phyloP scores from a whole-genome alignment of 2,329 filamentous ascomycete species.

The Neonectria faginata region DNA sequence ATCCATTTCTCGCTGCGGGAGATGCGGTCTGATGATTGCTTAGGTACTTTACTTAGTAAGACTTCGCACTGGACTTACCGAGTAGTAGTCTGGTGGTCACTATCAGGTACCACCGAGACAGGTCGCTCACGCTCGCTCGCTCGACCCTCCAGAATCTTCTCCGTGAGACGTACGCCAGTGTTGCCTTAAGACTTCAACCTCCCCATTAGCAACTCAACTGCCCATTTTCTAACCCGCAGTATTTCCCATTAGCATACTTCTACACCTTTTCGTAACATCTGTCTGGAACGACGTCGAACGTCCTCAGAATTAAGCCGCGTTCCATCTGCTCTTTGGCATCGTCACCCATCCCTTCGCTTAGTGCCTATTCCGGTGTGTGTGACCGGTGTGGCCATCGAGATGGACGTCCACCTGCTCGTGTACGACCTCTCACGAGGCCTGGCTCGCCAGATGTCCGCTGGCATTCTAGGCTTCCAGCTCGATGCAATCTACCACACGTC shows the following conservation, averaged over 20 bases:
- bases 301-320: neutral
- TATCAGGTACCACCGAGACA: neutral
- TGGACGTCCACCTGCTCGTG: conserved; percentile 82
- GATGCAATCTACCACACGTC: conserved; percentile 97
- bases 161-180: conserved; percentile 39
- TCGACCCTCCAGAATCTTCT: conserved; percentile 42
- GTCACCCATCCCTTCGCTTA: conserved; percentile 7
- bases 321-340: neutral
- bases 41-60: too few relatives aligned
- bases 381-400: conserved; percentile 49
- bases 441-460: conserved; percentile 66
- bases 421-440: conserved; percentile 80
- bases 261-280: neutral
- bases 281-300: neutral
- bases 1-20: neutral
- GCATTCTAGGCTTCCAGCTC: conserved; percentile 70
- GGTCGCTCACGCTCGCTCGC: conserved; percentile 9
- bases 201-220: conserved; percentile 6
- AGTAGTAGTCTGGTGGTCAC: too few relatives aligned
- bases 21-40: neutral
- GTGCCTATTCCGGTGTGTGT: neutral
- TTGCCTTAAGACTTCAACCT: conserved; percentile 36
- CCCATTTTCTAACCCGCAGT: neutral
- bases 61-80: too few relatives aligned
- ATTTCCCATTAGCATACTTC: neutral